These are phyloP conservation scores for Neurospora sp. DNA, from an alignment of 495 filamentous ascomycete species.

Conservation along the genomic window DNA sequence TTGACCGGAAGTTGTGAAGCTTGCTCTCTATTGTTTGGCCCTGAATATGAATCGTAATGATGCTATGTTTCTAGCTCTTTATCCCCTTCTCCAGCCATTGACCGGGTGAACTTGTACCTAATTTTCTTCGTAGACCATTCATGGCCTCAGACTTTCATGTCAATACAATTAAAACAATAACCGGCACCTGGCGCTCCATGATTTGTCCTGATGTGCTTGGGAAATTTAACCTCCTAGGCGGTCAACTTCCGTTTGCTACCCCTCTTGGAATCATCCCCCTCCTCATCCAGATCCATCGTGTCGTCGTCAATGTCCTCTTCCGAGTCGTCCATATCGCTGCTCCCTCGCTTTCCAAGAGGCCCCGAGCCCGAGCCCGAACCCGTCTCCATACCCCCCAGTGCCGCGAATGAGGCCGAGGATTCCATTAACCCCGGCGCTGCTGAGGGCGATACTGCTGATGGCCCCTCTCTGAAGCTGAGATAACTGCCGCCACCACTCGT, in stretches of 20 bases:
- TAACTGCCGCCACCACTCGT: slow-evolving; percentile 13
- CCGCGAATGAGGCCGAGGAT: not conserved
- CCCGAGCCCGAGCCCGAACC: slow-evolving; percentile 2
- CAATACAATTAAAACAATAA: not conserved
- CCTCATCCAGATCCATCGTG: slow-evolving; percentile 20
- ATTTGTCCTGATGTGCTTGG: not conserved
- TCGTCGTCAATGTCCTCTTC: slow-evolving; percentile 49
- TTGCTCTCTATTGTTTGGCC: not conserved
- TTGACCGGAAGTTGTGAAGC: not conserved
- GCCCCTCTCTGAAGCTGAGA: not conserved
- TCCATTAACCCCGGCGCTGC: slow-evolving; percentile 14
- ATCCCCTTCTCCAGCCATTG: not conserved
- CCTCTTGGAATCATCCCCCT: slow-evolving; percentile 25
- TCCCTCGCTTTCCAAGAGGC: slow-evolving; percentile 29
- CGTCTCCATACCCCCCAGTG: slow-evolving; percentile 11
- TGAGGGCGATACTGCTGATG: slow-evolving; percentile 4
- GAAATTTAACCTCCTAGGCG: not conserved
- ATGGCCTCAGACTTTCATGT: not conserved
- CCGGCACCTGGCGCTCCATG: not conserved
- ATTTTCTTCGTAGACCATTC: not conserved
- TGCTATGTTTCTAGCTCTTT: not conserved
- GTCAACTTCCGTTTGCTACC: slow-evolving; percentile 27
- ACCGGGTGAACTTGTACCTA: not conserved
- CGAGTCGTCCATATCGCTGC: slow-evolving; percentile 36
- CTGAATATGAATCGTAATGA: not conserved